Percentiles rank a stretch among this genome's conserved stretches.
phyloP scores from a whole-genome alignment of 139 green algal species.

The Tetradesmus obliquus region DNA sequence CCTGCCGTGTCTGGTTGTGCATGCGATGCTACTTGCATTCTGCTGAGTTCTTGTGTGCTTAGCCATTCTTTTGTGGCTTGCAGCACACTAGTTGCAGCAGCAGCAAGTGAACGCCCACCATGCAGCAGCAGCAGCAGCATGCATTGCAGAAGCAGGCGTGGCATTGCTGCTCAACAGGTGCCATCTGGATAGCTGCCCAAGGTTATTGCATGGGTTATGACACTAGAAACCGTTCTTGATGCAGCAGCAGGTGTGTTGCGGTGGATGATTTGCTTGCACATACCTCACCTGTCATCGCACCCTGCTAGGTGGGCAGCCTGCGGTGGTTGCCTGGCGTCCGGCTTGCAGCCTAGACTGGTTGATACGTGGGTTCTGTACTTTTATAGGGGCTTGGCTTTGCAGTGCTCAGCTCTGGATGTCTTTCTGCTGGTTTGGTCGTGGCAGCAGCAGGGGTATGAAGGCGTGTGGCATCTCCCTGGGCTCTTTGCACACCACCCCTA shows the following conservation, averaged over 20 bases:
- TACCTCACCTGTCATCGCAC: background rate
- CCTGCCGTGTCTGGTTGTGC: background rate
- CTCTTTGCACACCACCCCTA: background rate
- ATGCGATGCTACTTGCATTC: background rate
- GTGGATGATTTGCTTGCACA: background rate
- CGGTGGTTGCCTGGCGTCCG: background rate
- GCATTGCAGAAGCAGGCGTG: background rate
- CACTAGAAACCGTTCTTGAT: background rate
- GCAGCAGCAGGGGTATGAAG: background rate
- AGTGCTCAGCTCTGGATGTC: background rate
- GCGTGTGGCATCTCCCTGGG: background rate
- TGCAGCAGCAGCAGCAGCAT: background rate
- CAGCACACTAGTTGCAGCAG: background rate
- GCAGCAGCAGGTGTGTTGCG: background rate
- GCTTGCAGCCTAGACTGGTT: background rate
- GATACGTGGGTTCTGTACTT: background rate
- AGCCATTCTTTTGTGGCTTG: background rate
- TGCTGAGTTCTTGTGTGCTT: background rate
- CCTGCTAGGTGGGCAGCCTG: background rate
- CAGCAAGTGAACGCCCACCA: background rate
- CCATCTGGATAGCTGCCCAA: no score
- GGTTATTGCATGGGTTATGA: background rate
- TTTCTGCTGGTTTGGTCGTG: background rate
- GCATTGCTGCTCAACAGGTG: background rate
- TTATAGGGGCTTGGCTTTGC: background rate